Percentiles rank a stretch among this genome's conserved stretches.
phyloP scores from a whole-genome alignment of 371 early-diverging fungal species.

The Rhizomucor miehei region DNA sequence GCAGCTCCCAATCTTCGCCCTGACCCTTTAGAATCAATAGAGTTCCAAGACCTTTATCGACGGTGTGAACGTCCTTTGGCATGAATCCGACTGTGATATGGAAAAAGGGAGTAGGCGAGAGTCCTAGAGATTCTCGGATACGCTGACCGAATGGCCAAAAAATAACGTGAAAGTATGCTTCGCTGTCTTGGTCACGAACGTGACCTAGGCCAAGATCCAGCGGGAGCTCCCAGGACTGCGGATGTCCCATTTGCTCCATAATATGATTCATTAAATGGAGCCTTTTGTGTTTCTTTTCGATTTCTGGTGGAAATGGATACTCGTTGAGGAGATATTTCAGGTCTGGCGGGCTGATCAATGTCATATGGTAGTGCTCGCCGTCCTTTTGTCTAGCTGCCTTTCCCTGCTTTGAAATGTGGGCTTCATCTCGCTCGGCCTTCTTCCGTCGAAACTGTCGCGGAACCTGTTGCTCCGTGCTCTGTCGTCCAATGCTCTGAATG shows the following conservation, averaged over 20 bases:
- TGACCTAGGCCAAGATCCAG: slow-evolving; percentile 16
- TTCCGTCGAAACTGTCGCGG: neutral
- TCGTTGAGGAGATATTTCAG: slow-evolving; percentile 1
- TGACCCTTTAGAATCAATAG: slow-evolving; percentile 3
- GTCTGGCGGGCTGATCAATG: slow-evolving; percentile 12
- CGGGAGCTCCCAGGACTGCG: slow-evolving; percentile 9
- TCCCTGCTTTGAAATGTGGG: no score
- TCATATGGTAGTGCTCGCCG: slow-evolving; percentile 8
- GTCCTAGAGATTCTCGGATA: slow-evolving; percentile 9
- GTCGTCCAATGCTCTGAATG: slow-evolving; percentile 5
- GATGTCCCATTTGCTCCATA: slow-evolving; percentile 2
- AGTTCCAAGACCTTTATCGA: slow-evolving; percentile 19
- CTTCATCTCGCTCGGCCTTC: slow-evolving; percentile 6
- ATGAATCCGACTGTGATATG: slow-evolving; percentile 20
- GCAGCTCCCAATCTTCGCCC: neutral
- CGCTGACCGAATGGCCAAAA: slow-evolving; percentile 21
- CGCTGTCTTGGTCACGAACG: slow-evolving; percentile 1
- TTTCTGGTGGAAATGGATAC: neutral
- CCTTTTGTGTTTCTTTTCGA: neutral
- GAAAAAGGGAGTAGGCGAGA: slow-evolving; percentile 9
- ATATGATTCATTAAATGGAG: slow-evolving; percentile 4
- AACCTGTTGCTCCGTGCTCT: neutral
- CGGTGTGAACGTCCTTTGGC: slow-evolving; percentile 17
- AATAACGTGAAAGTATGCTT: slow-evolving; percentile 13
- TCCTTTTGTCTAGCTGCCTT: no score